A percentile compares a stretch with the other conserved stretches of the same genome.
Conservation (phyloP, 1,284 basidiomycete species). For the Vanrija sp. region DNA sequence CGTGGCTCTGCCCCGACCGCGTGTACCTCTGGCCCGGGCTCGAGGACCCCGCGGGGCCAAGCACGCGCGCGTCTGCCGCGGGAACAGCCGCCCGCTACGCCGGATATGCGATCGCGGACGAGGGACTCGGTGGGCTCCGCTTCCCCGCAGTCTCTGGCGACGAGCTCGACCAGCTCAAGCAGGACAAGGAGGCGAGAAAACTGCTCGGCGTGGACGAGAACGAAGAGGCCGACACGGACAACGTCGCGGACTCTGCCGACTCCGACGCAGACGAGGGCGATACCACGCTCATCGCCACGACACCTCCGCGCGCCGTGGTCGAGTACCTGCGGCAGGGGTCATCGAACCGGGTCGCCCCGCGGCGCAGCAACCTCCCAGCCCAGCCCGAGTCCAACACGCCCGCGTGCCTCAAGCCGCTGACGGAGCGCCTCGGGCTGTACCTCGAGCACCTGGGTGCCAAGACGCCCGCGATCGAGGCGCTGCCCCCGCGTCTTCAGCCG, state of each 20-base stretch:
- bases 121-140: conserved; percentile 30
- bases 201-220: conserved; percentile 19
- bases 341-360: conserved; percentile 59
- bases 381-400: background rate
- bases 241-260: conserved; percentile 21
- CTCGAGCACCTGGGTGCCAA: conserved; percentile 60
- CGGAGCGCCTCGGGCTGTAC: conserved; percentile 58
- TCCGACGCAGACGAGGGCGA: background rate
- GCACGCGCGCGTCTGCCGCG: conserved; percentile 15
- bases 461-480: conserved; percentile 50
- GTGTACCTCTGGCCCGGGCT: conserved; percentile 32
- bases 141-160: conserved; percentile 37
- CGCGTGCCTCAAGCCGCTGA: conserved; percentile 53
- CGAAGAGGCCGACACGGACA: background rate
- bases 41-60: conserved; percentile 32
- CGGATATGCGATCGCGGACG: conserved; percentile 45
- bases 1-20: conserved; percentile 36
- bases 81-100: conserved; percentile 23
- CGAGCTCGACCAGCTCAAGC: conserved; percentile 22
- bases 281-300: background rate
- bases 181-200: conserved; percentile 15
- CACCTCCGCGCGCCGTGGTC: conserved; percentile 51
- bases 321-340: conserved; percentile 72
- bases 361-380: conserved; percentile 30
- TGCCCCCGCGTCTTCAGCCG: conserved; percentile 30